phyloP scores from a whole-genome alignment of 345 rosid genomes.

The Draba incana region DNA sequence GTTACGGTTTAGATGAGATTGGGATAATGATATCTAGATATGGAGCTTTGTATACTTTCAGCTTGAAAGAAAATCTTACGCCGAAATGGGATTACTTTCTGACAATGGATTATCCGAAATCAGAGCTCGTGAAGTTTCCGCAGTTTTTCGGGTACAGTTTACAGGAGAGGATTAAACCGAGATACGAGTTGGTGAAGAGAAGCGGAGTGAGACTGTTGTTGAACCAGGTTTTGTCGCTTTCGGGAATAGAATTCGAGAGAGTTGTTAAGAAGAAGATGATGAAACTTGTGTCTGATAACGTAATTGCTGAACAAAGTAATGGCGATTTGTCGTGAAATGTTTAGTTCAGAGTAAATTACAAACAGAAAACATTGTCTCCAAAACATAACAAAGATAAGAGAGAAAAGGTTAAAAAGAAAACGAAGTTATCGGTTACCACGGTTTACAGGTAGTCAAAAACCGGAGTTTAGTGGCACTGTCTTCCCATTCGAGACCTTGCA shows the following conservation, averaged over 20 bases:
- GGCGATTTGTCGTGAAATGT: background rate
- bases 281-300: conserved; percentile 43
- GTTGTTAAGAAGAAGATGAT: conserved; percentile 63
- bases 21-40: conserved; percentile 75
- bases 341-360: conserved; percentile 22
- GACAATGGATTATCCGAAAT: conserved; percentile 74
- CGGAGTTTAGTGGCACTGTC: background rate
- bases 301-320: conserved; percentile 3
- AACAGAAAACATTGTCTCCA: too few species aligned
- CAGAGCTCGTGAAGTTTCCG: conserved; percentile 85
- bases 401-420: background rate
- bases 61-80: conserved; percentile 69
- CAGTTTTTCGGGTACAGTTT: conserved; percentile 91
- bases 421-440: background rate
- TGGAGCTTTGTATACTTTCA: conserved; percentile 77
- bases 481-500: conserved; percentile 1
- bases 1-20: conserved; percentile 61
- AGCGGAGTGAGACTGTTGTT: conserved; percentile 63
- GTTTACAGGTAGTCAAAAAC: conserved; percentile 6
- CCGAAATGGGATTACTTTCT: conserved; percentile 93
- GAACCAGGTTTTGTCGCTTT: conserved; percentile 74
- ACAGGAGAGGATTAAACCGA: conserved; percentile 81
- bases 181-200: conserved; percentile 68
- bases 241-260: conserved; percentile 56
- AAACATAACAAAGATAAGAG: background rate